Conservation (phyloP, 192 early-diverging fungal genomes). For the Lunasporangiospora selenospora region DNA sequence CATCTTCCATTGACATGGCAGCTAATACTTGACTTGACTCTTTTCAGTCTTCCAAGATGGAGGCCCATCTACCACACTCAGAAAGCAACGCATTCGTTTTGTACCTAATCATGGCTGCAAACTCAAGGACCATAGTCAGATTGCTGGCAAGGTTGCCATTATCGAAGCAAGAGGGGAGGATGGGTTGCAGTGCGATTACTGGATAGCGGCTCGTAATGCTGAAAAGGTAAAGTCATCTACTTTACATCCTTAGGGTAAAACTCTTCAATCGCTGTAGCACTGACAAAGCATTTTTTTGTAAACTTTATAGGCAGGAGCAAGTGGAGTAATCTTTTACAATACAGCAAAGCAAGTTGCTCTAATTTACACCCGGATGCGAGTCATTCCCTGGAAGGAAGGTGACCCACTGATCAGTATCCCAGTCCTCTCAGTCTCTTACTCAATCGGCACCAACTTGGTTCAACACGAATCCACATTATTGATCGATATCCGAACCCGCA, state of each 20-base stretch:
- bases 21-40: no score
- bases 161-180: conserved; percentile 27
- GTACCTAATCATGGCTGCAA: conserved; percentile 47
- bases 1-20: not conserved
- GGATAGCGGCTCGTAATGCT: conserved; percentile 54
- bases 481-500: conserved; percentile 49
- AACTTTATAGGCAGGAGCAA: conserved; percentile 45
- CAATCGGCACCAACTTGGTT: conserved; percentile 55
- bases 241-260: not conserved
- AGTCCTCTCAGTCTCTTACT: conserved; percentile 55
- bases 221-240: conserved; percentile 43
- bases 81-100: conserved; percentile 16
- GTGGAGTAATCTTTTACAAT: conserved; percentile 60
- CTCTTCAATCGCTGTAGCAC: not conserved
- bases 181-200: conserved; percentile 54
- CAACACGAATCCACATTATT: conserved; percentile 3
- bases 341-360: conserved; percentile 31
- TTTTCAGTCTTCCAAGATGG: conserved; percentile 56
- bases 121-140: conserved; percentile 16
- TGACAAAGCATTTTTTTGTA: no score
- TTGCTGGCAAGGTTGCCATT: conserved; percentile 51
- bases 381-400: conserved; percentile 61
- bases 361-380: conserved; percentile 52
- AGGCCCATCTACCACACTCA: conserved; percentile 49
- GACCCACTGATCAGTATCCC: conserved; percentile 61